These are phyloP conservation scores for Olyra latifolia DNA, from an alignment of 176 grass and related monocot species.

Conservation along the genomic window DNA sequence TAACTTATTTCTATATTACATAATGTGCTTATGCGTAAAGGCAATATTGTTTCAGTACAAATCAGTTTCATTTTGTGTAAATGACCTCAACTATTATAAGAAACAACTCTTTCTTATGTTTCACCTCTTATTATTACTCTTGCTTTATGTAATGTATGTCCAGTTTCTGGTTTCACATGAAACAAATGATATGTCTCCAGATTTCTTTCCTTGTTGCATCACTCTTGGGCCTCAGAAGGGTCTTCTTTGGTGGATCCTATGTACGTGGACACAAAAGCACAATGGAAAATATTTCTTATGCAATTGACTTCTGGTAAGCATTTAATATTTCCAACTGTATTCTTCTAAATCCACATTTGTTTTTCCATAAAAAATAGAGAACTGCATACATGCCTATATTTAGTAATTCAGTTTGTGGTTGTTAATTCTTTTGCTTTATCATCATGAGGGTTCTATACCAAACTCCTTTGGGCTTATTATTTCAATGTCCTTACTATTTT, in stretches of 20 bases:
- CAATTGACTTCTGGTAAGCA: constrained; percentile 88
- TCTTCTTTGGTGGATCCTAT: constrained; percentile 98
- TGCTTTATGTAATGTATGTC: constrained; percentile 3
- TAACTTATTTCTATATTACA: neutral
- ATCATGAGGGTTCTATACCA: neutral
- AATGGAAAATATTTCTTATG: constrained; percentile 95
- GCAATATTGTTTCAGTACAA: neutral
- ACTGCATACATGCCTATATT: neutral
- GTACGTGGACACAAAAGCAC: constrained; percentile 94
- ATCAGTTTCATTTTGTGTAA: constrained; percentile 22
- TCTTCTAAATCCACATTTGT: neutral
- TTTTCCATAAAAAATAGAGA: neutral
- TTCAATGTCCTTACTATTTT: constrained; percentile 19
- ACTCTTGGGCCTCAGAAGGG: constrained; percentile 80
- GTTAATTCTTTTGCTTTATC: neutral
- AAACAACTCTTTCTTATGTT: neutral
- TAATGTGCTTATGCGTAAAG: neutral
- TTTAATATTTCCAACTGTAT: constrained; percentile 1
- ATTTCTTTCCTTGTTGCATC: constrained; percentile 96
- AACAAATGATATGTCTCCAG: constrained; percentile 40
- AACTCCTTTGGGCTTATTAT: neutral
- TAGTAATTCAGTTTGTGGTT: neutral
- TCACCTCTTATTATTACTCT: neutral
- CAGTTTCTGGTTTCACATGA: neutral
- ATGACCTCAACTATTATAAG: neutral